Base-by-base conservation (phyloP, 352 stramenopile genomes). In the Globisporangium echinulatum region DNA sequence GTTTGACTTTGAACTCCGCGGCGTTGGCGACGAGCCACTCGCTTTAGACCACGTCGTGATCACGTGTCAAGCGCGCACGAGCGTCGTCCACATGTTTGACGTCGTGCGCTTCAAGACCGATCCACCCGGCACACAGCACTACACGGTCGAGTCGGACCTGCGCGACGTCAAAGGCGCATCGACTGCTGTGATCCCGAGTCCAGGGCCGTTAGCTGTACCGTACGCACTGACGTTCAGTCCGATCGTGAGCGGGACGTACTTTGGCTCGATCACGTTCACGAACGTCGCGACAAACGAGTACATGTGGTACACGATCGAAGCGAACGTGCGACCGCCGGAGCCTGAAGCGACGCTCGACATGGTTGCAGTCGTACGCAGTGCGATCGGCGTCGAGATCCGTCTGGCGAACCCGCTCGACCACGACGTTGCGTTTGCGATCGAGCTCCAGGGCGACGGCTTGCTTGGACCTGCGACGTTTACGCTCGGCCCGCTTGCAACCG, bases 281-380 rank as follows among this genome's bases (percentile, higher is more conserved):
- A 92, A 96, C 56, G 64, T 76, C 38, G 54, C 60, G 7, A 92
- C 79, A 19, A 81, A 74, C n/a, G 79, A 92, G 57, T 96, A 88
- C 59, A 64, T 92, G 8, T 98, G 94, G 94, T 98, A 97, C 69
- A 98, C 94, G 11, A 80, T 98, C 5, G 87, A 97, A 61, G 88
- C 96, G 10, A 78, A 80, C 2, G 88, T 94, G 4, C 75, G 69
- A 49, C 78, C 82, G 5, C 86, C 86, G 0, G 71, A 85, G 13
- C 83, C 85, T 0, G 87, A 97, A 61, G 70, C 73, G 6, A 94
- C 77, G 14, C 67, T 98, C 0, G 85, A 94, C 14, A 96, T 98
- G 72, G 63, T 62, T 15, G 84, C 90, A 4, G 62, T 74, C 0
- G 88, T 97, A 9, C 83, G 94, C 5, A 79, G 81, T 10, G 90